phyloP scores from a whole-genome alignment of 2,329 filamentous ascomycete species.

The Diaporthe ampelina region DNA sequence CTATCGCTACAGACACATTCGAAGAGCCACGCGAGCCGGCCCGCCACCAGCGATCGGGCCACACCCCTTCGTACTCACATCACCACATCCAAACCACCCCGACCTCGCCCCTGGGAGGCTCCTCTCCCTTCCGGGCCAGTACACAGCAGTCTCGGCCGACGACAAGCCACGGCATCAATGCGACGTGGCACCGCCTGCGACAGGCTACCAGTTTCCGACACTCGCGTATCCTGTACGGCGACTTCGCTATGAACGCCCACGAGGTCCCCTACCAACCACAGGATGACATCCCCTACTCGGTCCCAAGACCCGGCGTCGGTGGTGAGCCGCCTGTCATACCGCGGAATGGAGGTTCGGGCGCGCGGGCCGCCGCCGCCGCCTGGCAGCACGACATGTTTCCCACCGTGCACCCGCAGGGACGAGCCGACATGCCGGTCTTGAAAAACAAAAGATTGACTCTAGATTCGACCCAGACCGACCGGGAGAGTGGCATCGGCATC shows the following conservation, averaged over 20 bases:
- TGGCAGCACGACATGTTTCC: conserved; percentile 66
- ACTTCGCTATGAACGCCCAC: conserved; percentile 47
- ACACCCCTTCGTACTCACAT: conserved; percentile 38
- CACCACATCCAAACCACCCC: conserved; percentile 40
- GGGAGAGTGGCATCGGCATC: conserved; percentile 76
- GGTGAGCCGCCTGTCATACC: conserved; percentile 73
- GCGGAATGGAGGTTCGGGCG: conserved; percentile 70
- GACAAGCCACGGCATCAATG: conserved; percentile 60
- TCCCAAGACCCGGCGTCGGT: conserved; percentile 63
- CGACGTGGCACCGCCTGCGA: conserved; percentile 39
- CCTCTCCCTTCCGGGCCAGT: conserved; percentile 7
- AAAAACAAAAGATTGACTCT: conserved; percentile 60
- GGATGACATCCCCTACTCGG: conserved; percentile 41
- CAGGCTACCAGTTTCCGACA: conserved; percentile 53
- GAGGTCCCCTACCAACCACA: conserved; percentile 39
- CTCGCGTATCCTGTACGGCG: conserved; percentile 60
- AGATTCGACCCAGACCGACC: conserved; percentile 67
- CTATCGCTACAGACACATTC: conserved; percentile 48
- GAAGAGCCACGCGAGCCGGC: conserved; percentile 44
- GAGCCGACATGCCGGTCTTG: conserved; percentile 38
- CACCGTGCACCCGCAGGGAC: conserved; percentile 40
- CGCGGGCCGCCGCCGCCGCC: conserved; percentile 70
- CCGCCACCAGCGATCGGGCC: conserved; percentile 40
- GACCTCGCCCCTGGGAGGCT: conserved; percentile 37
- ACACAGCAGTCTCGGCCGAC: conserved; percentile 40